phyloP scores from a whole-genome alignment of 495 filamentous ascomycete genomes.

The Collariella sp. region DNA sequence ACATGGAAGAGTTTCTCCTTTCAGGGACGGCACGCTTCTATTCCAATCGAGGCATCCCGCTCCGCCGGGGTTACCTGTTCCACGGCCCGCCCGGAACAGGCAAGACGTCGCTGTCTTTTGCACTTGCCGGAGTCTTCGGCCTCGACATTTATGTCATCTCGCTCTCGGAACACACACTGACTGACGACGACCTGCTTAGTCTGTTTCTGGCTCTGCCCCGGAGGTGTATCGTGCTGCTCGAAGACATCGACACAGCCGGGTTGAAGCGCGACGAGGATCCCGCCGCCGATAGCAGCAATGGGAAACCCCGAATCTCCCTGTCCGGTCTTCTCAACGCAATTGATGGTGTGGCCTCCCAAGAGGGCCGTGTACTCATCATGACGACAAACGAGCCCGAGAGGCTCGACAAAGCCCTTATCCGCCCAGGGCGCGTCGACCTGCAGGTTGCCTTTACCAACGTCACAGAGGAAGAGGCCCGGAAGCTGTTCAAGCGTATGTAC shows the following conservation, averaged over 20 bases:
- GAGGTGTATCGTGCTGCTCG: constrained; percentile 58
- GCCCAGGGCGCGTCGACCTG: constrained; percentile 68
- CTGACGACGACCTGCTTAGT: constrained; percentile 58
- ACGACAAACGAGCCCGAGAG: constrained; percentile 72
- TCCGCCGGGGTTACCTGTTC: constrained; percentile 82
- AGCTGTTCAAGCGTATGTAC: constrained; percentile 69
- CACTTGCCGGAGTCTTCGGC: constrained; percentile 60
- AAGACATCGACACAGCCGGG: no score
- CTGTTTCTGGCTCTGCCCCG: constrained; percentile 59
- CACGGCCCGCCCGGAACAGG: constrained; percentile 64
- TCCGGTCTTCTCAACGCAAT: no score
- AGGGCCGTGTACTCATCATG: constrained; percentile 76
- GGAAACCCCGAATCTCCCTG: constrained; percentile 52
- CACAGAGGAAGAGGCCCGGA: constrained; percentile 49
- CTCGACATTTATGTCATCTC: constrained; percentile 60
- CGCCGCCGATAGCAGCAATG: constrained; percentile 8
- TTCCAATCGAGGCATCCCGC: constrained; percentile 77
- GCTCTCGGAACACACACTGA: constrained; percentile 51
- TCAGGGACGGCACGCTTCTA: constrained; percentile 68
- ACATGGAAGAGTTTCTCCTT: constrained; percentile 85
- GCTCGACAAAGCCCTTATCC: constrained; percentile 65
- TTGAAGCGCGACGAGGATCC: constrained; percentile 40
- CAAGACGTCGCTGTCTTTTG: constrained; percentile 54
- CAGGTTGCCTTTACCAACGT: constrained; percentile 63
- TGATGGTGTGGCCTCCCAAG: constrained; percentile 75